Base-by-base conservation (phyloP, 2,329 filamentous ascomycete species). In the Tolypocladium tropicale region DNA sequence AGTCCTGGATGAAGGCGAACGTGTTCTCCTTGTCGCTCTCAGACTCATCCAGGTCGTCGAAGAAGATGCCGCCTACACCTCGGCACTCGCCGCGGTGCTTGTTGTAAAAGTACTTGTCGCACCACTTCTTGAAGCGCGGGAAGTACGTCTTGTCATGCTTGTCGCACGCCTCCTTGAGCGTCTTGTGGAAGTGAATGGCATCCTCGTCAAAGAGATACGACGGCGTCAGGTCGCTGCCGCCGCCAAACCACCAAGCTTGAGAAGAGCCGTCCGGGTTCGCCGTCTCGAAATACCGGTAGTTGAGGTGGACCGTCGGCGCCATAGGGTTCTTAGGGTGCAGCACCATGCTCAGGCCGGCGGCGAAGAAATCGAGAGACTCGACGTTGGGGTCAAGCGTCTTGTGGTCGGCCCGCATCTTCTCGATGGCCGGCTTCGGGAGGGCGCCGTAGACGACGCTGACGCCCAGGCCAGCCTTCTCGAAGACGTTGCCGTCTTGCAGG, bases 231-330 rank as follows among this genome's bases (percentile, higher is more conserved):
- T 99, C 94, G 54, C 90, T 92, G 56, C 94, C 94, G 53, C 94
- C 94, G 61, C 94, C 94, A 66, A 96, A 99, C 94, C 94, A 99
- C 93, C 94, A 99, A 9, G 91, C 88, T 61, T 93, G 90, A 54
- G 79, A 86, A 62, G 79, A 88, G 48, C 89, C 90, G 64, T 93
- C 87, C 10, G 88, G 82, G 65, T 93, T 88, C 58, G 89, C 88
- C 1, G 94, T 99, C 77, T 99, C 94, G 68, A 99, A 99, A 75
- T 99, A 99, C 56, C 94, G 85, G 78, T 97, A 97, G 78, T 99
- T 99, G 64, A 99, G 80, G 72, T 99, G 94, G 21, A 99, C 94
- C 0, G 94, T 99, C 0, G 94, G 94, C 9, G 93, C 93, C 87
- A 96, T 95, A 52, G 94, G 94, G 73, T 99, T 99, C 65, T 84